These are phyloP conservation scores for Pholiota microspora DNA, from an alignment of 768 basidiomycete species.

Conservation along the genomic window DNA sequence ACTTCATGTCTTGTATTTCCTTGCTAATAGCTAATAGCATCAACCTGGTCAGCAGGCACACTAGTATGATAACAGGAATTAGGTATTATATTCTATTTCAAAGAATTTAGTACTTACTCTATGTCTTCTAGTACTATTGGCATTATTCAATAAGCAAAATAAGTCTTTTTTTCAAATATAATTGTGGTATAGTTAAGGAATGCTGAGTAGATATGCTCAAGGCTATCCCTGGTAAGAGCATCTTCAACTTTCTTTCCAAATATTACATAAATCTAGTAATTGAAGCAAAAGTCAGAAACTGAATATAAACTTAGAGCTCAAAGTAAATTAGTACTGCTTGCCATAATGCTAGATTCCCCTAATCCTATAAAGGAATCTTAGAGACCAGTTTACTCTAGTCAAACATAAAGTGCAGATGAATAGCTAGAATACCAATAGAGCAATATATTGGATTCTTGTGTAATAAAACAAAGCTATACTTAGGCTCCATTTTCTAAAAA, in stretches of 20 bases:
- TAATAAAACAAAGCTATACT: not conserved
- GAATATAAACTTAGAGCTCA: not conserved
- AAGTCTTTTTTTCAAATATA: conserved; percentile 12
- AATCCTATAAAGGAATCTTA: not conserved
- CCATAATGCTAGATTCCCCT: not conserved
- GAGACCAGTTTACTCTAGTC: not conserved
- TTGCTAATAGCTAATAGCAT: conserved; percentile 11
- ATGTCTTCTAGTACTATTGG: conserved; percentile 12
- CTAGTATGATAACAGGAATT: conserved; percentile 2
- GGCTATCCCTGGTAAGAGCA: conserved; percentile 4
- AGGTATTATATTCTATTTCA: not conserved
- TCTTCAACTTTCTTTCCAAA: conserved; percentile 11
- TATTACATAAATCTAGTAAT: conserved; percentile 2
- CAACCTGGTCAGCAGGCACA: conserved; percentile 9
- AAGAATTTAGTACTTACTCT: conserved; percentile 2
- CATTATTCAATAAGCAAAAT: conserved; percentile 9
- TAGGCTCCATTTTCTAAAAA: not conserved
- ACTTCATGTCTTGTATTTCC: conserved; percentile 12
- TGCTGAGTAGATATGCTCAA: conserved; percentile 6
- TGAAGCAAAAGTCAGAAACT: not conserved
- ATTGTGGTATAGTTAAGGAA: conserved; percentile 11
- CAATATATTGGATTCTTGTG: not conserved
- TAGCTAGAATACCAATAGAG: not conserved
- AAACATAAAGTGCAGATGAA: not conserved
- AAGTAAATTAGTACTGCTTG: too few species aligned